Conservation (phyloP, 768 basidiomycete species). For the Suillus decipiens region DNA sequence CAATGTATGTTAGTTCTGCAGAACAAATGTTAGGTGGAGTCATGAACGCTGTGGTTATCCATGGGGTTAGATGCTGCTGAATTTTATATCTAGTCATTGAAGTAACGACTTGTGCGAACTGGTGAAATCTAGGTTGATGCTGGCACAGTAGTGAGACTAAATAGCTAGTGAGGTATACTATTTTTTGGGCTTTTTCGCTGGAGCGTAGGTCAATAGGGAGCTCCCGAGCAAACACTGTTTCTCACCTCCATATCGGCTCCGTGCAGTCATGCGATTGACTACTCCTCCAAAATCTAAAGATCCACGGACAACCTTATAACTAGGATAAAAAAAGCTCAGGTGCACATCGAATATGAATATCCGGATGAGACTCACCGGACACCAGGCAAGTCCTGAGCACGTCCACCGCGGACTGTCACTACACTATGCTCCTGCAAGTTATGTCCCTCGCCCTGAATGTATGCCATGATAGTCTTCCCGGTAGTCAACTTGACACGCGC, state of each 20-base stretch:
- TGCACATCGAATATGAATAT: background rate
- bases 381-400: slow-evolving; percentile 97
- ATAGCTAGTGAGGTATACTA: slow-evolving; percentile 25
- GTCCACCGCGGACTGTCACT: slow-evolving; percentile 90
- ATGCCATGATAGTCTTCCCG: slow-evolving; percentile 88
- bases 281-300: slow-evolving; percentile 91
- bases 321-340: slow-evolving; percentile 30
- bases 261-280: slow-evolving; percentile 72
- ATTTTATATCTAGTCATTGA: background rate
- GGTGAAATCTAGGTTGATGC: background rate
- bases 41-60: background rate
- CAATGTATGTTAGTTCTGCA: background rate
- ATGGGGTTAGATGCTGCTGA: background rate
- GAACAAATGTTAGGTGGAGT: background rate
- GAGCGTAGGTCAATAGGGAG: background rate
- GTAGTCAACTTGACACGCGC: slow-evolving; percentile 90
- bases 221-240: background rate
- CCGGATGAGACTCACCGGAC: slow-evolving; percentile 66
- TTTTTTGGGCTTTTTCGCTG: slow-evolving; percentile 88
- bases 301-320: slow-evolving; percentile 95
- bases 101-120: background rate
- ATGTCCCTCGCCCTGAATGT: slow-evolving; percentile 97
- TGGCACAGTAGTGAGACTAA: background rate
- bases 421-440: slow-evolving; percentile 98
- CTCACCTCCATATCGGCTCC: slow-evolving; percentile 93